phyloP scores from a whole-genome alignment of 2,329 filamentous ascomycete species.

The Botryotinia narcissicola region DNA sequence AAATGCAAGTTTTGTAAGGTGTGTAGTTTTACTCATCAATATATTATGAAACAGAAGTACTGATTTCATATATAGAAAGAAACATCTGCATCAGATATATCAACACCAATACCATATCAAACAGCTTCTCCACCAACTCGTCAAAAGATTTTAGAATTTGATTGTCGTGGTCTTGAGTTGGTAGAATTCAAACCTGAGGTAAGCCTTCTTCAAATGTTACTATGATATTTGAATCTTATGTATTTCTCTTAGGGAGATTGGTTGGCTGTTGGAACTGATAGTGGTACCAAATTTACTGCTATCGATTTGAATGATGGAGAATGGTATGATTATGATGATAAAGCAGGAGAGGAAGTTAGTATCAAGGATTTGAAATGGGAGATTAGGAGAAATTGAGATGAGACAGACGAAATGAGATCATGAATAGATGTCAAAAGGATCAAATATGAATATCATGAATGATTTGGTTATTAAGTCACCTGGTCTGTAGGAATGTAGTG shows the following conservation, averaged over 20 bases:
- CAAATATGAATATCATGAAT: slow-evolving; percentile 5
- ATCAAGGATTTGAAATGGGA: slow-evolving; percentile 89
- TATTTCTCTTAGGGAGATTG: slow-evolving; percentile 69
- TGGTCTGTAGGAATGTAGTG: background rate
- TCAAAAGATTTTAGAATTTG: slow-evolving; percentile 82
- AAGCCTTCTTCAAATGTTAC: slow-evolving; percentile 32
- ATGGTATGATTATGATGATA: slow-evolving; percentile 98
- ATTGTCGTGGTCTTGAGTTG: slow-evolving; percentile 93
- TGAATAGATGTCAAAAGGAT: background rate
- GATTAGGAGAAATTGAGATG: slow-evolving; percentile 48
- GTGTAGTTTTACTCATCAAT: slow-evolving; percentile 27
- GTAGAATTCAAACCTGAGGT: slow-evolving; percentile 88
- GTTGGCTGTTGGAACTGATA: slow-evolving; percentile 79
- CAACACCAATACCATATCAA: slow-evolving; percentile 68
- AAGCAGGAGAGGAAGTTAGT: slow-evolving; percentile 85
- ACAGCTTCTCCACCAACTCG: slow-evolving; percentile 69
- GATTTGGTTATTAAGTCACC: slow-evolving; percentile 1
- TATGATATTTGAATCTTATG: background rate
- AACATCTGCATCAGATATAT: slow-evolving; percentile 80
- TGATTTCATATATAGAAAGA: slow-evolving; percentile 57
- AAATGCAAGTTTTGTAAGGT: slow-evolving; percentile 98
- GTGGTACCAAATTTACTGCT: slow-evolving; percentile 73
- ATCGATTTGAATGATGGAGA: slow-evolving; percentile 88
- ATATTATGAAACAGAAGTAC: background rate
- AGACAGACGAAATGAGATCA: background rate